phyloP scores from a whole-genome alignment of 225 moss, liverwort and hornwort genomes.

The Neckera pumila region DNA sequence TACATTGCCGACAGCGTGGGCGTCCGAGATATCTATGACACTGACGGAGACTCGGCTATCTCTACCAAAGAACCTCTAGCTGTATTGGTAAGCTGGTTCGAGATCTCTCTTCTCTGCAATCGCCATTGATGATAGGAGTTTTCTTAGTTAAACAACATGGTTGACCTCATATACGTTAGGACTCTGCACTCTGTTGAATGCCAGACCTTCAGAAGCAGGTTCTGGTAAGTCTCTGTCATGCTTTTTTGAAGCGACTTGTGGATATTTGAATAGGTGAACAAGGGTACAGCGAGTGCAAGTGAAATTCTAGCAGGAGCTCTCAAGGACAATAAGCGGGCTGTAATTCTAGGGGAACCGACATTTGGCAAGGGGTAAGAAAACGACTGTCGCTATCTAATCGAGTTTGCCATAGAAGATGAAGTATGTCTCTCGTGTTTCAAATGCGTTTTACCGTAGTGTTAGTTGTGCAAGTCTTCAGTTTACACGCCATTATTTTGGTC shows the following conservation, averaged over 20 bases:
- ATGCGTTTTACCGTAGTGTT: not conserved
- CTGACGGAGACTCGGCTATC: slow-evolving; percentile 76
- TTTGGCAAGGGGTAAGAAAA: slow-evolving; percentile 93
- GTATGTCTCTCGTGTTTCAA: not conserved
- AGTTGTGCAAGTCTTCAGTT: not conserved
- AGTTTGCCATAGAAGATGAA: not conserved
- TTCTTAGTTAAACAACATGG: not conserved
- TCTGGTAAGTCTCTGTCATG: not conserved
- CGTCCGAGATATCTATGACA: slow-evolving; percentile 97
- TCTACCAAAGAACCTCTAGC: slow-evolving; percentile 82
- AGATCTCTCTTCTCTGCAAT: not conserved
- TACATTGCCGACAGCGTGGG: slow-evolving; percentile 97
- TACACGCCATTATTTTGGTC: not conserved
- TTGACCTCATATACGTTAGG: not conserved
- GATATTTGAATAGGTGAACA: slow-evolving; percentile 68
- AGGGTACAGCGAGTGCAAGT: slow-evolving; percentile 98
- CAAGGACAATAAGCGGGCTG: slow-evolving; percentile 91
- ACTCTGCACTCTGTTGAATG: not conserved
- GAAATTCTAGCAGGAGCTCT: slow-evolving; percentile 96
- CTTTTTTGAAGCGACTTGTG: not conserved
- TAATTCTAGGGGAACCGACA: slow-evolving; percentile 83
- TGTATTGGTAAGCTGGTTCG: slow-evolving; percentile 54
- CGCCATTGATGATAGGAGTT: not conserved
- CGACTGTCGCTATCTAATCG: not conserved
- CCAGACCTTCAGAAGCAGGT: not conserved